These are phyloP conservation scores for Phytophthora palmivora DNA, from an alignment of 352 stramenopile genomes.

Conservation along the genomic window DNA sequence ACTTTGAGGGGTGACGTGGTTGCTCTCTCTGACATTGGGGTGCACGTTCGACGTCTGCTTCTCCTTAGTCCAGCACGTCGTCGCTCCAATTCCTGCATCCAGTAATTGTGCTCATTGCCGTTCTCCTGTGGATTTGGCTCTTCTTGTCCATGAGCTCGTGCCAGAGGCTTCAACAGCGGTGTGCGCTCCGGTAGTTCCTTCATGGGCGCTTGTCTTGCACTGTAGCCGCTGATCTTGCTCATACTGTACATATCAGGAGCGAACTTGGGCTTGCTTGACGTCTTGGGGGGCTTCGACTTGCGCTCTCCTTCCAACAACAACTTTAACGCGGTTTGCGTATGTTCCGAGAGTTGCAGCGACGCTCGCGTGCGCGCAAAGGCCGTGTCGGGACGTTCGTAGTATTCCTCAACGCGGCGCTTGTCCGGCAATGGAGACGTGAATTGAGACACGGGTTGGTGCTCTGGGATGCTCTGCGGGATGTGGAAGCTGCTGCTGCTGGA, in stretches of 20 bases:
- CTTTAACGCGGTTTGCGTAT: constrained; percentile 44
- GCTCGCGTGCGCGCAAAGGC: constrained; percentile 32
- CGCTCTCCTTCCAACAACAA: constrained; percentile 38
- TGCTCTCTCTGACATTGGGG: constrained; percentile 45
- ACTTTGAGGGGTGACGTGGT: constrained; percentile 61
- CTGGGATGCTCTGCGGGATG: constrained; percentile 79
- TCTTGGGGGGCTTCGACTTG: constrained; percentile 1
- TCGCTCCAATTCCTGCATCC: constrained; percentile 75
- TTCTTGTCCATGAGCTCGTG: constrained; percentile 33
- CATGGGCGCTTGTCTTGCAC: constrained; percentile 20
- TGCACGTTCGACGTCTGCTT: constrained; percentile 47
- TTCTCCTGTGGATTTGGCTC: constrained; percentile 48
- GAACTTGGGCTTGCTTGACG: constrained; percentile 14
- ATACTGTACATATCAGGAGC: constrained; percentile 31
- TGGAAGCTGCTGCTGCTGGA: constrained; percentile 49
- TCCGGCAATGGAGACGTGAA: constrained; percentile 57
- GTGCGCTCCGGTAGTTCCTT: constrained; percentile 42
- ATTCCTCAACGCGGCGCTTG: constrained; percentile 36
- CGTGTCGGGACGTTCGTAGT: constrained; percentile 35
- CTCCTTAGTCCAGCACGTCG: constrained; percentile 43
- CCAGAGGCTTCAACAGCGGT: constrained; percentile 36
- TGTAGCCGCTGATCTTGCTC: constrained; percentile 33
- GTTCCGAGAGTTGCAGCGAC: constrained; percentile 33
- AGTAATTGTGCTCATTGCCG: constrained; percentile 69
- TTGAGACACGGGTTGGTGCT: constrained; percentile 71